A percentile compares a stretch with the other conserved stretches of the same genome.
Conservation (phyloP, 805 yeast genomes). For the Yarrowia deformans region DNA sequence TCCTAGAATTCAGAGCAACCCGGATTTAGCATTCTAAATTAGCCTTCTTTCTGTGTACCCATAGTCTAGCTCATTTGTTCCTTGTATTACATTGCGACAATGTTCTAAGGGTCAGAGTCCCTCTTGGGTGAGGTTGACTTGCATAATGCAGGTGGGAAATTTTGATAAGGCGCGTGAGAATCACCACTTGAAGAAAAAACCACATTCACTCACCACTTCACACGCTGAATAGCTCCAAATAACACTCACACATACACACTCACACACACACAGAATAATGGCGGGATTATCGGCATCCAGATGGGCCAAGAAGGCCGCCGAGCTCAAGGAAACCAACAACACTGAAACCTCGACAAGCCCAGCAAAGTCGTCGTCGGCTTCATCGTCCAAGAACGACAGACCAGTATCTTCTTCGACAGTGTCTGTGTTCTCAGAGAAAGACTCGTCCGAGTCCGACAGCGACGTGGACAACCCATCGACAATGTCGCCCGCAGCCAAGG, state of each 20-base stretch:
- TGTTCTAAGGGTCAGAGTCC: not conserved
- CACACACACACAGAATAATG: constrained; percentile 15
- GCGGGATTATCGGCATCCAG: constrained; percentile 35
- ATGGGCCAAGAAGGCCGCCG: constrained; percentile 36
- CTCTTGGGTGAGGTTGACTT: not conserved
- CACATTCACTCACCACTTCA: not conserved
- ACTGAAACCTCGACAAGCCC: not conserved
- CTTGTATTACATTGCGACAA: not conserved
- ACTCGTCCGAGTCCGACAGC: constrained; percentile 27
- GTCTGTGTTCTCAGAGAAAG: constrained; percentile 29
- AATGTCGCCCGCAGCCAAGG: constrained; percentile 33
- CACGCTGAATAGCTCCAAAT: not conserved
- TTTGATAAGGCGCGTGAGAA: constrained; percentile 37
- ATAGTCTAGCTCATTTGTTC: constrained; percentile 3
- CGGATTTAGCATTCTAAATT: constrained; percentile 7
- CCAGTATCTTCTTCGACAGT: constrained; percentile 24
- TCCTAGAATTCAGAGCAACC: not conserved
- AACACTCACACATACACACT: too few relatives aligned
- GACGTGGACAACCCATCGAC: constrained; percentile 16
- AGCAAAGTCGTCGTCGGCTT: not conserved
- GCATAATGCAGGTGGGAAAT: constrained; percentile 35
- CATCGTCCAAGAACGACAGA: constrained; percentile 1
- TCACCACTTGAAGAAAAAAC: constrained; percentile 1
- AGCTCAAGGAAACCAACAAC: not conserved
- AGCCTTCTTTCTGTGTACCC: constrained; percentile 15